Percentiles rank a stretch among this genome's conserved stretches.
Evolutionary conservation across 176 grass and related monocot genomes (phyloP).

Genomic region (Cocos nucifera): DNA sequence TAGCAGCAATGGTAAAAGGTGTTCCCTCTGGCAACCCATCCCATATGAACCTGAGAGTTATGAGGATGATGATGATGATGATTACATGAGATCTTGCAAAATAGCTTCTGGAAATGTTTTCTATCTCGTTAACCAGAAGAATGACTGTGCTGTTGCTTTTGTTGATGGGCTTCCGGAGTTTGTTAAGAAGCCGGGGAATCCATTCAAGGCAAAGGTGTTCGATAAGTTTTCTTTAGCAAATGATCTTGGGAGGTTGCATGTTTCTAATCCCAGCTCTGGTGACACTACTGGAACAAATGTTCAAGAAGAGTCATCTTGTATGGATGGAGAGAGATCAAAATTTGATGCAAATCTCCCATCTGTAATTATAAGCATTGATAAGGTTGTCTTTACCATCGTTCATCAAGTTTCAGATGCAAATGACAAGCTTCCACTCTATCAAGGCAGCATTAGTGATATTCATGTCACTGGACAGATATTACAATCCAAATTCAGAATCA

Average conservation of each 20-base stretch:
- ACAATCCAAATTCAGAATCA: constrained; percentile 52
- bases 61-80: constrained; percentile 43
- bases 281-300: constrained; percentile 29
- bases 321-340: constrained; percentile 31
- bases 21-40: constrained; percentile 45
- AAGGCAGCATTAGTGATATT: constrained; percentile 56
- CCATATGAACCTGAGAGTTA: constrained; percentile 34
- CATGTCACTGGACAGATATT: constrained; percentile 44
- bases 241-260: constrained; percentile 26
- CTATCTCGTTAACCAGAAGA: constrained; percentile 77
- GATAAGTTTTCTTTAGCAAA: constrained; percentile 30
- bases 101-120: constrained; percentile 39
- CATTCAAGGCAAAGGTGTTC: constrained; percentile 62
- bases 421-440: constrained; percentile 52
- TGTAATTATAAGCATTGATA: constrained; percentile 50
- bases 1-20: constrained; percentile 33
- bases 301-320: constrained; percentile 28
- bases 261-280: constrained; percentile 21
- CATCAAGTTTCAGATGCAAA: constrained; percentile 60
- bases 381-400: constrained; percentile 47
- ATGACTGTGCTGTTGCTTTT: constrained; percentile 53
- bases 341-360: constrained; percentile 34
- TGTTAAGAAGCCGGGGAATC: constrained; percentile 71
- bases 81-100: constrained; percentile 43
- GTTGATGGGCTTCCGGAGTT: constrained; percentile 72